Evolutionary conservation across 352 stramenopile species (phyloP).

Genomic region (Globisporangium perplexum): DNA sequence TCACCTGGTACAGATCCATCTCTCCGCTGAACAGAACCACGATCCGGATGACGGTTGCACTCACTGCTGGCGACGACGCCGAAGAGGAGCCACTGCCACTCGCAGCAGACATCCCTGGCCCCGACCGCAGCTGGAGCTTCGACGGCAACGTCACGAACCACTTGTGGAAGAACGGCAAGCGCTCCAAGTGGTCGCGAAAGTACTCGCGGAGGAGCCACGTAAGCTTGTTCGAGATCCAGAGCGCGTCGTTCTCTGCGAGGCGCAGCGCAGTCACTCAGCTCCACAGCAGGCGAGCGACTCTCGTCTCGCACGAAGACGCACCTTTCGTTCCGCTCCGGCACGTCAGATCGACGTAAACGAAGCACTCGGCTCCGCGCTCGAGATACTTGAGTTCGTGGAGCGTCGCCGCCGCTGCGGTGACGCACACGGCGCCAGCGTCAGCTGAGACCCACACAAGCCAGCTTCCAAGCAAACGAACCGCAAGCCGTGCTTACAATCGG

Average conservation of each 20-base stretch:
- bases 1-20: slow-evolving; percentile 24
- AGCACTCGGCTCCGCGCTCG: slow-evolving; percentile 63
- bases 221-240: slow-evolving; percentile 31
- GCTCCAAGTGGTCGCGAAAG: slow-evolving; percentile 51
- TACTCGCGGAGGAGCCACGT: slow-evolving; percentile 52
- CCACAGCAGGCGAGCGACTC: background rate
- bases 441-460: background rate
- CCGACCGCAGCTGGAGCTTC: slow-evolving; percentile 41
- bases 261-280: background rate
- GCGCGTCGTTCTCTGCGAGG: slow-evolving; percentile 37
- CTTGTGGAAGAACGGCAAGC: slow-evolving; percentile 52
- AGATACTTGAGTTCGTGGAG: slow-evolving; percentile 73
- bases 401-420: slow-evolving; percentile 44
- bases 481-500: slow-evolving; percentile 35
- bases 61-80: slow-evolving; percentile 11
- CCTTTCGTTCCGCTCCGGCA: slow-evolving; percentile 48
- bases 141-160: slow-evolving; percentile 56
- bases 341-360: slow-evolving; percentile 52
- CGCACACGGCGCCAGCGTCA: background rate
- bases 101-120: slow-evolving; percentile 10
- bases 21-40: slow-evolving; percentile 57
- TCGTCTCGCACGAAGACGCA: slow-evolving; percentile 6
- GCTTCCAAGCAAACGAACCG: background rate
- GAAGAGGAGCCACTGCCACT: slow-evolving; percentile 8
- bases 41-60: slow-evolving; percentile 37